Evolutionary conservation across 257 asterid species (phyloP).

Genomic region (Petunia axillaris): DNA sequence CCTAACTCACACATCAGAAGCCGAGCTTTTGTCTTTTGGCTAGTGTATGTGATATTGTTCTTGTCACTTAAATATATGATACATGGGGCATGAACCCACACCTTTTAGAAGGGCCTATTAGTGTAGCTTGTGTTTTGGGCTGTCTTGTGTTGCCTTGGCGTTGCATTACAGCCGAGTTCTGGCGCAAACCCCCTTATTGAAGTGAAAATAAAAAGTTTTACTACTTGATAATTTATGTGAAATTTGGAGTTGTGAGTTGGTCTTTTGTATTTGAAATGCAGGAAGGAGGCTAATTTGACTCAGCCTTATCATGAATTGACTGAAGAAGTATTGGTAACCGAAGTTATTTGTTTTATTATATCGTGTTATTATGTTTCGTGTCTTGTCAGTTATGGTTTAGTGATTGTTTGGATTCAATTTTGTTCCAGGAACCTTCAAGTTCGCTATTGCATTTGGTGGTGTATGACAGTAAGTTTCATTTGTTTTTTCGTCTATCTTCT

Average conservation of each 20-base stretch:
- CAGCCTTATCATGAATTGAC: constrained; percentile 62
- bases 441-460: constrained; percentile 61
- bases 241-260: background rate
- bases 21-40: too few relatives aligned
- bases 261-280: constrained; percentile 32
- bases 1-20: too few relatives aligned
- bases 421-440: constrained; percentile 52
- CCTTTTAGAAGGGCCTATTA: too few relatives aligned
- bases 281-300: constrained; percentile 64
- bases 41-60: too few relatives aligned
- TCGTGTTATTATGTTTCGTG: background rate
- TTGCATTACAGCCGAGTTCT: too few relatives aligned
- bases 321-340: constrained; percentile 65
- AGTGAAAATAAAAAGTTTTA: too few relatives aligned
- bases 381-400: background rate
- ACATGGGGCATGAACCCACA: too few relatives aligned
- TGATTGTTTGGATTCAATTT: constrained; percentile 18
- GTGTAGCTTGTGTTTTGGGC: too few relatives aligned
- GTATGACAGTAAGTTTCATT: constrained; percentile 65
- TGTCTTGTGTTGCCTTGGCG: too few relatives aligned
- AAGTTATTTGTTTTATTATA: constrained; percentile 17
- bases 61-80: too few relatives aligned
- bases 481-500: constrained; percentile 16
- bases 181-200: too few relatives aligned
- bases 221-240: background rate